phyloP scores from a whole-genome alignment of 75 land plant genomes.

The Pinus tabuliformis region DNA sequence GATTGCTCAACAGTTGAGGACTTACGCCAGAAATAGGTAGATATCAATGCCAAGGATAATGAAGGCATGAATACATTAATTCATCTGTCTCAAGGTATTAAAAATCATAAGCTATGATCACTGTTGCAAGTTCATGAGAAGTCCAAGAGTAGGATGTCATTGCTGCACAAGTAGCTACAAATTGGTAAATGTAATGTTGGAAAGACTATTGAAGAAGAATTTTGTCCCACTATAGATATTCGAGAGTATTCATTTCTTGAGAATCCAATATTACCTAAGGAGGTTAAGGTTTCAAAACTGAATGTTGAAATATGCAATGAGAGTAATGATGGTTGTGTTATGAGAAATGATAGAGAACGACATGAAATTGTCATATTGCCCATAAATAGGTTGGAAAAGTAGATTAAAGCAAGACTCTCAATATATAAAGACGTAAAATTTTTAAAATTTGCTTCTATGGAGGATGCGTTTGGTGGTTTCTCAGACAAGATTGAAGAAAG shows the following conservation, averaged over 20 bases:
- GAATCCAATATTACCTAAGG: constrained; percentile 63
- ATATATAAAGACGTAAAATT: constrained; percentile 74
- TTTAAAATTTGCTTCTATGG: constrained; percentile 76
- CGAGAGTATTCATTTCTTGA: constrained; percentile 90
- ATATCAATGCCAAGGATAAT: too few relatives aligned
- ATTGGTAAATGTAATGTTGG: constrained; percentile 85
- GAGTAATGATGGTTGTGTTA: constrained; percentile 36
- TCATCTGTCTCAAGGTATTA: too few relatives aligned
- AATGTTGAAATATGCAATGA: constrained; percentile 76
- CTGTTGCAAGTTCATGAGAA: too few relatives aligned
- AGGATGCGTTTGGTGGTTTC: constrained; percentile 72
- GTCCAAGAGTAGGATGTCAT: too few relatives aligned
- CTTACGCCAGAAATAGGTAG: too few relatives aligned
- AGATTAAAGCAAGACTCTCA: constrained; percentile 56
- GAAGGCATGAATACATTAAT: too few relatives aligned
- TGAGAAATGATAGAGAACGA: constrained; percentile 14
- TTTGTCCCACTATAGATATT: constrained; percentile 75
- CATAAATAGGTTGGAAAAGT: constrained; percentile 61
- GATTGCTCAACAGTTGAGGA: too few relatives aligned
- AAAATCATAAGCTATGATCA: too few relatives aligned
- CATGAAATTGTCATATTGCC: constrained; percentile 49
- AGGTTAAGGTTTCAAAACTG: constrained; percentile 81
- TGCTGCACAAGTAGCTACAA: too few relatives aligned
- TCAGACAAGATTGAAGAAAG: constrained; percentile 66
- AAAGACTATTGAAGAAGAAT: constrained; percentile 48